phyloP scores from a whole-genome alignment of 2,329 filamentous ascomycete species.

The Torrubiella hemipterigena region DNA sequence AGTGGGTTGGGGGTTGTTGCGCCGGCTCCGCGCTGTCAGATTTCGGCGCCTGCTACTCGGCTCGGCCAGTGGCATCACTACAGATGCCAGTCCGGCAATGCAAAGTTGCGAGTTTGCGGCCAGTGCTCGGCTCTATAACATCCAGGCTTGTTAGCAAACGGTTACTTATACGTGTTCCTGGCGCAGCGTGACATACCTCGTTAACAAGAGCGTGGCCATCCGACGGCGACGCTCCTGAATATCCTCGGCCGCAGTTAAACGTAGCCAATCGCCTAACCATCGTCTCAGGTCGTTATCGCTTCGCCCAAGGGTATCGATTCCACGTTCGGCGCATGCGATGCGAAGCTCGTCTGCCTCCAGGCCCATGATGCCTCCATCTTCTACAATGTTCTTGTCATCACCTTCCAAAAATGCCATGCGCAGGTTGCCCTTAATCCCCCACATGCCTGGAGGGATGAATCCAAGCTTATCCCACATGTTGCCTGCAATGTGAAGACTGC shows the following conservation, averaged over 20 bases:
- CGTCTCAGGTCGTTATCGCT: slow-evolving; percentile 44
- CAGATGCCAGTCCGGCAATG: slow-evolving; percentile 28
- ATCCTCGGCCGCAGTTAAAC: slow-evolving; percentile 26
- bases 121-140: slow-evolving; percentile 23
- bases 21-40: not conserved
- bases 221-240: slow-evolving; percentile 22
- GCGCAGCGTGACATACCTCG: slow-evolving; percentile 30
- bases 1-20: not conserved
- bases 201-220: slow-evolving; percentile 27
- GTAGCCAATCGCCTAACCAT: slow-evolving; percentile 34
- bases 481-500: slow-evolving; percentile 31
- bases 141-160: not conserved
- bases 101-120: slow-evolving; percentile 27
- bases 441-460: slow-evolving; percentile 34
- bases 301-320: slow-evolving; percentile 43
- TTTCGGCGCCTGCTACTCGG: not conserved
- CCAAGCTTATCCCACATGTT: slow-evolving; percentile 37
- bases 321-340: slow-evolving; percentile 61
- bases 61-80: slow-evolving; percentile 7
- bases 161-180: too few species aligned
- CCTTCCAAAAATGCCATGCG: slow-evolving; percentile 51
- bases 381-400: slow-evolving; percentile 59
- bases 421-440: slow-evolving; percentile 39
- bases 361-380: slow-evolving; percentile 43
- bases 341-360: slow-evolving; percentile 53